Evolutionary conservation across 208 protist species (phyloP), one percentile per base, ranked within the genome.

Genomic region (Phytomonas sp.): DNA sequence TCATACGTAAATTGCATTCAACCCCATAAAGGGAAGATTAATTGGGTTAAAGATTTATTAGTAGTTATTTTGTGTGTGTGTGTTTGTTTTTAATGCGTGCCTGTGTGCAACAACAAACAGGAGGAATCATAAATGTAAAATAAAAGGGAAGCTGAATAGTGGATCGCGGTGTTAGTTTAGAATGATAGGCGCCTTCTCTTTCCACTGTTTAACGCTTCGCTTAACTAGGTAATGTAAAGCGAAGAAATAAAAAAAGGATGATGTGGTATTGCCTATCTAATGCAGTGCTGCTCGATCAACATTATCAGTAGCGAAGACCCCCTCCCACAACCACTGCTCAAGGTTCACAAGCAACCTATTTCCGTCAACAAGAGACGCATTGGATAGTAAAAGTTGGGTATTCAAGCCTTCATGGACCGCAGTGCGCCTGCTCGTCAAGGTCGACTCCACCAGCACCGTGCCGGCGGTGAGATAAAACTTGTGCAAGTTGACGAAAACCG

Each of bases 371-470:
- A 56, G 45, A 56, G 19, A 56, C 45, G 19, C 45, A 56, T 56
- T 19, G 19, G 45, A 56, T 56, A 56, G 45, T 56, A 56, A 56
- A 56, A 56, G 19, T 23, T 26, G 45, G 5, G 45, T 56, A 23
- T 56, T 56, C 45, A 23, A 56, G 45, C 23, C 23, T 5, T 26
- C 45, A 56, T 56, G 45, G 2, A 19, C 23, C 4, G 23, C 19
- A 1, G 16, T 1, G 16, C 23, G 19, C 45, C 45, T 26, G 45
- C 6, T 56, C 8, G 45, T 26, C 19, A 19, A 26, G 19, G 19
- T 56, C 45, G 45, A 70, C 67, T 88, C 82, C 67, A 91, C 60
- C 29, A 86, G 34, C 33, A 91, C 76, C 0, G 83, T 87, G 29
- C 79, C 77, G 31, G 75, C 81, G 2, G 14, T 63, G 26, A 81